Percentiles rank a stretch among this genome's conserved stretches.
phyloP scores from a whole-genome alignment of 495 filamentous ascomycete species.

The Chaetomium fimeti region DNA sequence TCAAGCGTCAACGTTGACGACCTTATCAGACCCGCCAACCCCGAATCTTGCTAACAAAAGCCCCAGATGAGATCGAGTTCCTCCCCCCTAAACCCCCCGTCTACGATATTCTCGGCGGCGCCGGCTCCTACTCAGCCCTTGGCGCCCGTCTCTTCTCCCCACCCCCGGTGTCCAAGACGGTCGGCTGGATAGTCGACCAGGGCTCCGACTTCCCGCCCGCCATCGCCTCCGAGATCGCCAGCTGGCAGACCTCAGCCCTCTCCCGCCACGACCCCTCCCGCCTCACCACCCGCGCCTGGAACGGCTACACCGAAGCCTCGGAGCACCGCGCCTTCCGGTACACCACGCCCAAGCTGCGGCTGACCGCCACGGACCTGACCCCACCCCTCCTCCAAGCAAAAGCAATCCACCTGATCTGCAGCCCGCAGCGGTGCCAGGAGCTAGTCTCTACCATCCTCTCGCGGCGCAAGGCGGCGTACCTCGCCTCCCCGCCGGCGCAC shows the following conservation, averaged over 20 bases:
- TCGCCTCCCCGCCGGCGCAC: not conserved
- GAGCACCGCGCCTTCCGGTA: conserved; percentile 74
- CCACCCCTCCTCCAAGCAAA: conserved; percentile 62
- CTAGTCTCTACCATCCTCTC: conserved; percentile 63
- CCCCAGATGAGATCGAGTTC: conserved; percentile 85
- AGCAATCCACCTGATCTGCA: conserved; percentile 87
- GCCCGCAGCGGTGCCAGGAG: conserved; percentile 69
- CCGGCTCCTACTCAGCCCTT: conserved; percentile 78
- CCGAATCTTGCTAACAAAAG: conserved; percentile 19
- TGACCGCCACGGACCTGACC: conserved; percentile 51
- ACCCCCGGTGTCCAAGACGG: conserved; percentile 52
- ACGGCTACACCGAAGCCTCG: conserved; percentile 65
- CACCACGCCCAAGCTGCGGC: conserved; percentile 77
- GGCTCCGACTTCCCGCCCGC: conserved; percentile 79
- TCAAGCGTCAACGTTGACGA: too few relatives aligned
- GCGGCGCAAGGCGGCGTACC: conserved; percentile 32
- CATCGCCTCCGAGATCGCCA: conserved; percentile 59
- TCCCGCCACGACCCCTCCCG: conserved; percentile 65
- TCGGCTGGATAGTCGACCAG: conserved; percentile 90
- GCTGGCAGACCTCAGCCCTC: conserved; percentile 70
- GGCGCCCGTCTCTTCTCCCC: conserved; percentile 85
- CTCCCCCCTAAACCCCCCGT: conserved; percentile 58
- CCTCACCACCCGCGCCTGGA: conserved; percentile 87
- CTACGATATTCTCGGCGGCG: conserved; percentile 77
- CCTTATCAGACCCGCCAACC: too few relatives aligned